Percentiles rank a stretch among this genome's conserved stretches.
phyloP scores from a whole-genome alignment of 2,329 filamentous ascomycete species.

The Nigrograna mackinnonii region DNA sequence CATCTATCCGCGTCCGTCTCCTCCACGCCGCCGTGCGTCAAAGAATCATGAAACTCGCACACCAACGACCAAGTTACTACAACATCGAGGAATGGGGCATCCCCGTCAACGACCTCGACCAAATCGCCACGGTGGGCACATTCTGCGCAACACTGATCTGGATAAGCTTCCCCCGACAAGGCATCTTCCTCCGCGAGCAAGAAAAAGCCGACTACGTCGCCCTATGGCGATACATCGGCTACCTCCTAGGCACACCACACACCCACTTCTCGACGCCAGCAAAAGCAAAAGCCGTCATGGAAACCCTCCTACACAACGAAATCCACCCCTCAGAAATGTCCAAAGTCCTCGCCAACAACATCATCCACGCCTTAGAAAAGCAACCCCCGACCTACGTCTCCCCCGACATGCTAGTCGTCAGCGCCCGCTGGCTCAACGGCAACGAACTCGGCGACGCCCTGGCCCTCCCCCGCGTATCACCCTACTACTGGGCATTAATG shows the following conservation, averaged over 20 bases:
- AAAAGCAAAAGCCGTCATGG: constrained; percentile 66
- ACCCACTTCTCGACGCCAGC: constrained; percentile 60
- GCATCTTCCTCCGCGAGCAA: constrained; percentile 64
- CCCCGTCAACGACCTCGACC: constrained; percentile 77
- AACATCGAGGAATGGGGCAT: constrained; percentile 61
- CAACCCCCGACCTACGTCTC: constrained; percentile 69
- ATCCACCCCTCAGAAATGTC: constrained; percentile 67
- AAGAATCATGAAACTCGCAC: constrained; percentile 64
- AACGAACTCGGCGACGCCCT: constrained; percentile 63
- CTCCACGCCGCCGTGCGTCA: constrained; percentile 70
- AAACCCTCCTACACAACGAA: constrained; percentile 68
- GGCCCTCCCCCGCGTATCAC: constrained; percentile 58
- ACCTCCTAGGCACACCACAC: constrained; percentile 71
- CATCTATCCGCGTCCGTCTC: constrained; percentile 69
- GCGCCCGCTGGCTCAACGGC: constrained; percentile 72
- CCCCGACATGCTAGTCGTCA: constrained; percentile 68
- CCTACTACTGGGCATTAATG: constrained; percentile 64
- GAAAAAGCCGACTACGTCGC: constrained; percentile 74
- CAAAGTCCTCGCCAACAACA: constrained; percentile 71
- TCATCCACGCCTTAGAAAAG: constrained; percentile 69
- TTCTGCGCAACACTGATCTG: constrained; percentile 72
- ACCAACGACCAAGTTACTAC: constrained; percentile 65
- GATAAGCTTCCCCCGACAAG: constrained; percentile 72
- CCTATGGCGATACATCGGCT: constrained; percentile 74
- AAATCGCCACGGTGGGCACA: constrained; percentile 70